These are phyloP conservation scores for Dothidotthia symphoricarpi DNA, from an alignment of 2,329 filamentous ascomycete species.

Conservation along the genomic window DNA sequence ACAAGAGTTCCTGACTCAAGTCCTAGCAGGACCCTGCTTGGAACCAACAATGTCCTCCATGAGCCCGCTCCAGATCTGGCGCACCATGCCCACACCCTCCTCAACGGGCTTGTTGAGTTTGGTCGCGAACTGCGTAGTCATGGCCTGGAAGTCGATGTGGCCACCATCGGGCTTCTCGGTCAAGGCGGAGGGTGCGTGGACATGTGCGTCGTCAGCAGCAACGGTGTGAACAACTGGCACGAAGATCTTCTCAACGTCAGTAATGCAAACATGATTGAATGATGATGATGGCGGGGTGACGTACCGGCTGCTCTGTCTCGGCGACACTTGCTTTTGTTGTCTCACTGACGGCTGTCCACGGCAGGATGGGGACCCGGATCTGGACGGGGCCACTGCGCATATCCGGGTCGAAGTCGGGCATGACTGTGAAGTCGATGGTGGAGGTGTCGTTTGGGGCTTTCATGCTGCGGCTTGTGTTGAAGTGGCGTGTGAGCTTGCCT, in stretches of 20 bases:
- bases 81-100: conserved; percentile 44
- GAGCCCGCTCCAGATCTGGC: conserved; percentile 49
- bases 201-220: conserved; percentile 49
- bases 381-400: conserved; percentile 33
- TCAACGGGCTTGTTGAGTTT: conserved; percentile 38
- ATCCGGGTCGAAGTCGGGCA: conserved; percentile 54
- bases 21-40: conserved; percentile 28
- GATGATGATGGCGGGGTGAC: conserved; percentile 11
- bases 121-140: conserved; percentile 52
- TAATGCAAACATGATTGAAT: conserved; percentile 2
- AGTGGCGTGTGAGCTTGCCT: conserved; percentile 49
- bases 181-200: conserved; percentile 54
- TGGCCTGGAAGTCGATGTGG: conserved; percentile 49
- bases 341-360: conserved; percentile 20
- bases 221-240: conserved; percentile 58
- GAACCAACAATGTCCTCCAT: conserved; percentile 51
- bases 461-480: conserved; percentile 60
- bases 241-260: conserved; percentile 45
- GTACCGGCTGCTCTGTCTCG: conserved; percentile 26
- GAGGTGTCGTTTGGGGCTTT: conserved; percentile 59
- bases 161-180: conserved; percentile 59
- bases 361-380: conserved; percentile 53
- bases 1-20: conserved; percentile 6
- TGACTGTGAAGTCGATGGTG: conserved; percentile 63
- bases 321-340: conserved; percentile 19